Evolutionary conservation across 1,139 yeast genomes (phyloP), one percentile per base, ranked within the genome.

Genomic region (Hansenula anomala): DNA sequence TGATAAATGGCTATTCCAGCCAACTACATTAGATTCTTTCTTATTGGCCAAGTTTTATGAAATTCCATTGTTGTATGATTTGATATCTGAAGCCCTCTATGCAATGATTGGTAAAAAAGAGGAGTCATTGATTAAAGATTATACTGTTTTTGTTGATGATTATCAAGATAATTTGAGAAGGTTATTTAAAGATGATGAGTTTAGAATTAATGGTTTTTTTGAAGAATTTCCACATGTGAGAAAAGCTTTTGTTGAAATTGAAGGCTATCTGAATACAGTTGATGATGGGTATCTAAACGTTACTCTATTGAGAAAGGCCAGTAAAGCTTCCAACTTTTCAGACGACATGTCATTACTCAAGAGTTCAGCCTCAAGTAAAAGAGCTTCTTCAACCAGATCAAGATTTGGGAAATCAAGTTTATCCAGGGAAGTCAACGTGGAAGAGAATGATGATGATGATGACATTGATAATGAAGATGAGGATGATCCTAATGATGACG

Each of bases 61-160:
- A 44, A 71, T 84, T 16, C 90, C 90, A 1, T 61, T 83, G 41
- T 61, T 84, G 28, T 81, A 80, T 54, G 88, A 82, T 52, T 64
- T 82, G 49, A 74, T 83, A 35, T 64, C 77, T 39, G 94, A 84
- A 52, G 79, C 80, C 0, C 61, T 84, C 41, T 83, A 78, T 57
- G 83, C 85, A 2, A 72, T 82, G 12, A 70, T 84, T 45, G 85
- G 86, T 2, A 68, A 79, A 43, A 79, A 80, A 44, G 89, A 81
- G 49, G 69, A 71, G 8, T 66, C 66, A 39, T 58, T 81, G 26
- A 64, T 75, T 34, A 63, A 67, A 25, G 71, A 67, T 37, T 55
- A 54, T 33, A 51, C 52, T 19, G 44, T 51, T 2, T 36, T 64
- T 28, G 36, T 50, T 6, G 33, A 20, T 17, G 42, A 37, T 2